Evolutionary conservation across 2,329 filamentous ascomycete genomes (phyloP).

Genomic region (Cadophora malorum): DNA sequence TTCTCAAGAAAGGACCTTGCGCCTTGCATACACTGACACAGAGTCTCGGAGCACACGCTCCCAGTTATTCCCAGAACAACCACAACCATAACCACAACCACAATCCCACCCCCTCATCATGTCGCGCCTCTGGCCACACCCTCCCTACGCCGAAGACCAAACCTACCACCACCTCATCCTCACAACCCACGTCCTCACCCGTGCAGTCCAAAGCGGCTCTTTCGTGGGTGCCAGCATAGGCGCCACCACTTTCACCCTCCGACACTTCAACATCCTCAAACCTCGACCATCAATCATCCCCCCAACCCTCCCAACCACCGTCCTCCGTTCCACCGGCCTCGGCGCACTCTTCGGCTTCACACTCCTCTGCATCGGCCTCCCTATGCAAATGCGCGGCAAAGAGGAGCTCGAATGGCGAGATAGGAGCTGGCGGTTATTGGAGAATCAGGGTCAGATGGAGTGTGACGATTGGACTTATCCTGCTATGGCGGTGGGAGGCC

Average conservation of each 20-base stretch:
- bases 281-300: neutral
- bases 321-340: slow-evolving; percentile 55
- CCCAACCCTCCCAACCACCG: slow-evolving; percentile 31
- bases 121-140: slow-evolving; percentile 59
- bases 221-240: slow-evolving; percentile 54
- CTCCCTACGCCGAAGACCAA: slow-evolving; percentile 69
- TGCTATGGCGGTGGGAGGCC: slow-evolving; percentile 49
- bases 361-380: slow-evolving; percentile 52
- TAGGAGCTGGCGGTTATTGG: slow-evolving; percentile 65
- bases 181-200: slow-evolving; percentile 63
- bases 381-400: slow-evolving; percentile 59
- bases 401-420: slow-evolving; percentile 70
- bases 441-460: slow-evolving; percentile 62
- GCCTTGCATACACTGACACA: neutral
- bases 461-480: slow-evolving; percentile 61
- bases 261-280: slow-evolving; percentile 27
- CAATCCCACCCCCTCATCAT: slow-evolving; percentile 50
- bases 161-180: slow-evolving; percentile 61
- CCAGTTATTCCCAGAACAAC: neutral
- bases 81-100: neutral
- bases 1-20: neutral
- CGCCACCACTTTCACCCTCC: slow-evolving; percentile 43
- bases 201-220: slow-evolving; percentile 59
- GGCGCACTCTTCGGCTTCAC: slow-evolving; percentile 33
- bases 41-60: neutral